Evolutionary conservation across 148 eudicot species (phyloP), one percentile per base, ranked within the genome.

Genomic region (Rheum nobile): DNA sequence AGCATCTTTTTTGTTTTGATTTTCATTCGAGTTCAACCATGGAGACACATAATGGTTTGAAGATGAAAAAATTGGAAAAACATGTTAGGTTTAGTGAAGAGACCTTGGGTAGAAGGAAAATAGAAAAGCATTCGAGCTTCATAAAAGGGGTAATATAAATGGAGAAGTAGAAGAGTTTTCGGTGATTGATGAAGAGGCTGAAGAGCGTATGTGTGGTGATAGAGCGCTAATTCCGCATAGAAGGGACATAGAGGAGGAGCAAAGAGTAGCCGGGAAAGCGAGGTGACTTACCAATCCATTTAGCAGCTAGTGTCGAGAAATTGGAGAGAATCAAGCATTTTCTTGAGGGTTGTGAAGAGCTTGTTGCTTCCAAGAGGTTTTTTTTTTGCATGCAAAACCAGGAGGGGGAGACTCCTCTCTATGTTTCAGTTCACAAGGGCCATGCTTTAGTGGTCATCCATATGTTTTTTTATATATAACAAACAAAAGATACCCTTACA

Each of bases 211-310:
- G 48, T 1, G 67, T 88, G 72, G 85, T 82, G 22, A 83, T 86
- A 89, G 96, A 88, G 86, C 86, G 93, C 63, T 96, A 93, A 43
- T 72, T 93, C 55, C 88, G 93, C 59, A 82, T 92, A 71, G 96
- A 87, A 14, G 96, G 89, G 24, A 19, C 52, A 68, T 92, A 89
- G 74, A 84, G 81, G 78, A 95, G 78, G 78, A 75, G 78, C 73
- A 92, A 86, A 54, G 97, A 92, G 9, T 96, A 97, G 0, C 99
- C 99, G 0, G 99, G 97, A 22, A 96, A 92, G 70, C 77, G 96
- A 12, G 99, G 99, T 3, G 99, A 96, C 74, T 71, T 87, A 12
- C 90, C 87, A 4, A 86, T 96, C 75, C 99, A 96, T 84, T 83
- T 92, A 79, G 92, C 85, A 41, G 96, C 89, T 11, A 82, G 99